Evolutionary conservation across 164 flowering plant species (phyloP).

Genomic region (Aristolochia californica): DNA sequence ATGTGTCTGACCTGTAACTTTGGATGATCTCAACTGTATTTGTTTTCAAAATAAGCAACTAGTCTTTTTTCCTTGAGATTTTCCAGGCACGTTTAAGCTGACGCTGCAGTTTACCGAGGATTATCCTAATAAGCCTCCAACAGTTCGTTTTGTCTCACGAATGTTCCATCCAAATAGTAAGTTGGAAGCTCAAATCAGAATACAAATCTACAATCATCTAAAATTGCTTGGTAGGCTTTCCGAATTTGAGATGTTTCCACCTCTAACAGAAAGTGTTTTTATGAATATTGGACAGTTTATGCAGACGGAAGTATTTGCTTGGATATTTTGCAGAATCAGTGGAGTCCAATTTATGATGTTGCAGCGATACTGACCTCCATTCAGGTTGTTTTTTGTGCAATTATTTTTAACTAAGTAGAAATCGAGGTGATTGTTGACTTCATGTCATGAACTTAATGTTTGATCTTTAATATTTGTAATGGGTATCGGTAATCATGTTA

Average conservation of each 20-base stretch:
- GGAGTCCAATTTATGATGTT: slow-evolving; percentile 34
- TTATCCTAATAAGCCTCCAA: slow-evolving; percentile 31
- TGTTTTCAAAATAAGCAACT: neutral
- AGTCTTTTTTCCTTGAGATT: slow-evolving; percentile 2
- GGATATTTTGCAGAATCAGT: slow-evolving; percentile 31
- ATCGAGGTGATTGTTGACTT: neutral
- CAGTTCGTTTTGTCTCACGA: slow-evolving; percentile 27
- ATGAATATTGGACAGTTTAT: slow-evolving; percentile 18
- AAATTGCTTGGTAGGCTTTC: neutral
- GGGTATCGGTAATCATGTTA: too few species aligned
- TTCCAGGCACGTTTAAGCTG: slow-evolving; percentile 27
- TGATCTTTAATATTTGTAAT: too few species aligned
- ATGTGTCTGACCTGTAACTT: too few species aligned
- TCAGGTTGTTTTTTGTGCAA: slow-evolving; percentile 14
- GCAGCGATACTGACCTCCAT: slow-evolving; percentile 29
- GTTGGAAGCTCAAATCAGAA: slow-evolving; percentile 9
- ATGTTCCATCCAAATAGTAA: slow-evolving; percentile 36
- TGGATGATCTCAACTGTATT: too few species aligned
- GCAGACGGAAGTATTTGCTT: slow-evolving; percentile 35
- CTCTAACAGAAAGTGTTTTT: slow-evolving; percentile 5
- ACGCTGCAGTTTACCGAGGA: slow-evolving; percentile 30
- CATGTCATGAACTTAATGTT: neutral
- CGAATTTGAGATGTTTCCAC: neutral
- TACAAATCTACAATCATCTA: neutral
- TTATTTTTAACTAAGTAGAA: neutral